Conservation (phyloP, 768 basidiomycete genomes). For the Neoboletus magnificus region DNA sequence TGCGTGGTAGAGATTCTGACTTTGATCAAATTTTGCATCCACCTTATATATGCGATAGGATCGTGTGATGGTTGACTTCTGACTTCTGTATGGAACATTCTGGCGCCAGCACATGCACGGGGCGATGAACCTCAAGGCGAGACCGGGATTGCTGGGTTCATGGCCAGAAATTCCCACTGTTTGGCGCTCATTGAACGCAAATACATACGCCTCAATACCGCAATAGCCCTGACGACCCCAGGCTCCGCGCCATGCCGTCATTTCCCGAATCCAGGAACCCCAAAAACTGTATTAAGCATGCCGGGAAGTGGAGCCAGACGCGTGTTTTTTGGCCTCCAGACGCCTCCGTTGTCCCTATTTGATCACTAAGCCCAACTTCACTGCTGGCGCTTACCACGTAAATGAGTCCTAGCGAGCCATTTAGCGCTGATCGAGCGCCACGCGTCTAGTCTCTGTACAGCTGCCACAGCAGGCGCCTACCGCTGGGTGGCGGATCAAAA, state of each 20-base stretch:
- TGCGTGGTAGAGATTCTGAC: background rate
- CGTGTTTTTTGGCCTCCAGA: background rate
- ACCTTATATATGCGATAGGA: slow-evolving; percentile 12
- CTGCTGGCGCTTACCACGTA: background rate
- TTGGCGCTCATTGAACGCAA: background rate
- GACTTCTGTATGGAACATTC: background rate
- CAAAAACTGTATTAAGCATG: background rate
- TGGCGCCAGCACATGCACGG: background rate
- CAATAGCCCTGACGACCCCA: background rate
- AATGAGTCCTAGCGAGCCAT: background rate
- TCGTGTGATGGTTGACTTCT: background rate
- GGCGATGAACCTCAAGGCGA: background rate
- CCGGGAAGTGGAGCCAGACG: background rate
- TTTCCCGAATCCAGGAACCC: background rate
- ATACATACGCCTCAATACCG: background rate
- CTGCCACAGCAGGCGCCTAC: background rate
- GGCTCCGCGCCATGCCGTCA: slow-evolving; percentile 13
- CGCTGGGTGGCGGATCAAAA: background rate
- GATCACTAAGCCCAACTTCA: background rate
- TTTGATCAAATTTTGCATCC: background rate
- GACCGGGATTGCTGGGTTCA: background rate
- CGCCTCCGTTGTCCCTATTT: background rate
- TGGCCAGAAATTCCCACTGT: background rate
- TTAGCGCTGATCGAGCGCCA: slow-evolving; percentile 3
- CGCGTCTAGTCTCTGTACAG: background rate